These are phyloP conservation scores for apple (Malus domestica) DNA, from an alignment of 306 rosid species.

Conservation along the genomic window DNA sequence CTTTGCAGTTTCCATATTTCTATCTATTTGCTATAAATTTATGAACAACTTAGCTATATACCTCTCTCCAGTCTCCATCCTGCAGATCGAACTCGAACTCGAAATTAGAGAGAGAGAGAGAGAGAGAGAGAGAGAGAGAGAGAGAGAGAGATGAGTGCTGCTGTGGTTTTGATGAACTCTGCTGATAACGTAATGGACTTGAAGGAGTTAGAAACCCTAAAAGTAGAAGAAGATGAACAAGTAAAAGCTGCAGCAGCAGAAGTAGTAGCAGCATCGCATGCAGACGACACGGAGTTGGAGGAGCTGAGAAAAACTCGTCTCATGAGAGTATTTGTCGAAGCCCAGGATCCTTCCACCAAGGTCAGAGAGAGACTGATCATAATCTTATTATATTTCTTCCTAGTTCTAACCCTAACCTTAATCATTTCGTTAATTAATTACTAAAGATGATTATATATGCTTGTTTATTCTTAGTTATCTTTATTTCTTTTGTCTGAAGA, in stretches of 20 bases:
- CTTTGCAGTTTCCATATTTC: too few species aligned
- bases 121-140: background rate
- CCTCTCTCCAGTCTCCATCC: too few species aligned
- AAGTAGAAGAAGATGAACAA: background rate
- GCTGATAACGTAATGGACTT: too few species aligned
- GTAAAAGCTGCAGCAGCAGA: background rate
- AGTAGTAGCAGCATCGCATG: background rate
- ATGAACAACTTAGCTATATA: too few species aligned
- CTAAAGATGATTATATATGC: background rate
- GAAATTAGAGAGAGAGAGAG: background rate
- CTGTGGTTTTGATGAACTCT: background rate
- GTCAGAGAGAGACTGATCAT: background rate
- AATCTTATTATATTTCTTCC: background rate
- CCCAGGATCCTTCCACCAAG: slow-evolving; percentile 23
- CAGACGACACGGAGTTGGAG: background rate
- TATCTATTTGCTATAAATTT: too few species aligned
- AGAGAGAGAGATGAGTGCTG: background rate
- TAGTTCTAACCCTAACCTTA: background rate
- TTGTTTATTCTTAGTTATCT: background rate
- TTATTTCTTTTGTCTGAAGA: background rate
- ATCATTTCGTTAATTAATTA: background rate
- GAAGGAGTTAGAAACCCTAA: too few species aligned
- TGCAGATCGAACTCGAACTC: too few species aligned
- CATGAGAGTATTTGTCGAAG: slow-evolving; percentile 18
- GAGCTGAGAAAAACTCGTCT: slow-evolving; percentile 9